Base-by-base conservation (phyloP, 148 eudicot species). In the Cornus suecica region DNA sequence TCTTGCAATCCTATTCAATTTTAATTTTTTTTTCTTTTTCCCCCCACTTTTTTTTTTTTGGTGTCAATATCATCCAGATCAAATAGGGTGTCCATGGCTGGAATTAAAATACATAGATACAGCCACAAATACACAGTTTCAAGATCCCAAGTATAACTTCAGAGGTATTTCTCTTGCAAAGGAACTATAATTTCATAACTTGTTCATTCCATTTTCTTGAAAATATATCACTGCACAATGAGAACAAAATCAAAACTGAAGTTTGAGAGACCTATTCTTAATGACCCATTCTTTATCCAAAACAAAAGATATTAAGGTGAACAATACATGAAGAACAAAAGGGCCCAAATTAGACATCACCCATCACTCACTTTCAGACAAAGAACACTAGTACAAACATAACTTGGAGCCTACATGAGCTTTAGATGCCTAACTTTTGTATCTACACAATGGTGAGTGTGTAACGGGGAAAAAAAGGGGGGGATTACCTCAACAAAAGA, bases 381-480 rank as follows among this genome's bases (percentile, higher is more conserved):
- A 48, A 51, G 30, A 22, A 31, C 24, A 30, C n/a, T 11, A 24
- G 29, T 10, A 31, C 52, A 32, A 32, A 37, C 41, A 72, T 60
- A 72, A 58, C 23, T 72, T 32, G n/a, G 52, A 16, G 15, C 34
- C 13, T 23, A 2, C n/a, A 58, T 10, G 41, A 2, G 18, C 30
- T 5, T 32, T n/a, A 0, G 23, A 14, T 56, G 13, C 10, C 65
- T 56, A 31, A 11, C 26, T 31, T 34, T 74, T 63, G 76, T 74
- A 74, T 73, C 29, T 74, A 74, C 76, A 64, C 65, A 60, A 22
- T 20, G 37, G 58, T 54, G 62, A 62, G 28, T 16, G 18, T 64
- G 54, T 15, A 20, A 16, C 23, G 34, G 48, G 34, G 31, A 22
- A 48, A 9, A n/a, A n/a, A n/a, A n/a, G n/a, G n/a, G 10, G 26